Base-by-base conservation (phyloP, 352 stramenopile species). In the Phytophthora litchii region DNA sequence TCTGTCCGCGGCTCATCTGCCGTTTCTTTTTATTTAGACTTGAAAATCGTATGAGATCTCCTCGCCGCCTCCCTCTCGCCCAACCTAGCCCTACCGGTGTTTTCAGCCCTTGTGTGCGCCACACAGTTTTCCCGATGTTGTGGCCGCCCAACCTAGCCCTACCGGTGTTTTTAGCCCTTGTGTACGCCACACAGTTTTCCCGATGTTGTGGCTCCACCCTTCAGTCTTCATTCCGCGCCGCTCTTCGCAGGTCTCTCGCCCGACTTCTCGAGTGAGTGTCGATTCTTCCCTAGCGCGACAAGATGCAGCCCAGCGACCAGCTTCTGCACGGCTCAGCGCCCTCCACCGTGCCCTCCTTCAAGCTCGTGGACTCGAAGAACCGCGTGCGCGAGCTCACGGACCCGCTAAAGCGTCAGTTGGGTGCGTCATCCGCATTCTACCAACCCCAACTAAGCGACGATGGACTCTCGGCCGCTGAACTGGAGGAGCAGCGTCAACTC, bases 321-420 rank as follows among this genome's bases (percentile, higher is more conserved):
- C 55, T 83, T 12, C 49, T 75, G 35, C 45, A 72, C 3, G 66
- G 51, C 16, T 71, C 69, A 1, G 41, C 72, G 35, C 63, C 72
- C 45, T 31, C 42, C 14, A 21, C 36, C 31, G 69, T 72, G 27
- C 80, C 80, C 46, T 76, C 83, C 51, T 91, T 91, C 54, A 80
- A 77, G 46, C 74, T 91, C 29, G 77, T 91, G 12, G 81, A 89
- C 74, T 57, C 79, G 7, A 87, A 83, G 62, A 90, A 90, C 55
- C 81, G 80, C 52, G 80, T 88, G 48, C 80, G 79, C 38, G 80
- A 89, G 53, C 72, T 91, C 52, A 87, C 77, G 23, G 72, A 80
- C 57, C 62, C 66, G 17, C 57, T 75, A 17, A 76, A 79, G 53
- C 57, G 56, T 21, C 62, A 72, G 35, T 12, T 76, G 27, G 55